A percentile compares a stretch with the other conserved stretches of the same genome.
phyloP scores from a whole-genome alignment of 75 land plant species.

The Cunninghamia lanceolata region DNA sequence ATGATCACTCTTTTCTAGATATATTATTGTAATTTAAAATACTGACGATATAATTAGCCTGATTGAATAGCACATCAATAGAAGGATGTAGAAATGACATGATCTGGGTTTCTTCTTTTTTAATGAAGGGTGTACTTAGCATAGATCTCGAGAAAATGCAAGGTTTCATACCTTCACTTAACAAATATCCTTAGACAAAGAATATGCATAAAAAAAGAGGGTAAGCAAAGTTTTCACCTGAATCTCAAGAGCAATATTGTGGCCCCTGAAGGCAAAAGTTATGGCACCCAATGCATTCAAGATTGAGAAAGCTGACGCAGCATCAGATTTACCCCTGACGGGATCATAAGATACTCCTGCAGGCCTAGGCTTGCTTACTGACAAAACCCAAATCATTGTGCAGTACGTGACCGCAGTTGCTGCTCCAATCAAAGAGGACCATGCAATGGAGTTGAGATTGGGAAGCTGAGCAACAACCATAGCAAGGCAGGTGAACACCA shows the following conservation, averaged over 20 bases:
- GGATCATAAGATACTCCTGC: constrained; percentile 51
- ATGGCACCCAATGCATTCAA: constrained; percentile 84
- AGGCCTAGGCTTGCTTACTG: constrained; percentile 52
- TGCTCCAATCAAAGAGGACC: constrained; percentile 79
- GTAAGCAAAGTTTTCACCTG: constrained; percentile 46
- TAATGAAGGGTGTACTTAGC: neutral
- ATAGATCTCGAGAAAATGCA: neutral
- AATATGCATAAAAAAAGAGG: neutral
- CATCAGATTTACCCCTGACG: constrained; percentile 1
- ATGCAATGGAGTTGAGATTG: constrained; percentile 95
- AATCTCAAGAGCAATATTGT: constrained; percentile 87
- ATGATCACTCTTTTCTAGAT: neutral
- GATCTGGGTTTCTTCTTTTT: neutral
- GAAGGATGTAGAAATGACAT: neutral
- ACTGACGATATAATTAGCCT: neutral
- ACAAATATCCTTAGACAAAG: neutral
- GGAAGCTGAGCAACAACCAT: constrained; percentile 83
- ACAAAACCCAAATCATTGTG: constrained; percentile 74
- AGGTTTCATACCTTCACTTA: neutral
- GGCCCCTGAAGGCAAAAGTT: constrained; percentile 92
- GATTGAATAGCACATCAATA: neutral
- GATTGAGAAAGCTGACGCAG: constrained; percentile 32
- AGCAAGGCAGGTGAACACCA: constrained; percentile 65
- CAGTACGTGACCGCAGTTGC: constrained; percentile 73
- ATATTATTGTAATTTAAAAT: neutral